Base-by-base conservation (phyloP, 2,329 filamentous ascomycete species). In the Oidium heveae region DNA sequence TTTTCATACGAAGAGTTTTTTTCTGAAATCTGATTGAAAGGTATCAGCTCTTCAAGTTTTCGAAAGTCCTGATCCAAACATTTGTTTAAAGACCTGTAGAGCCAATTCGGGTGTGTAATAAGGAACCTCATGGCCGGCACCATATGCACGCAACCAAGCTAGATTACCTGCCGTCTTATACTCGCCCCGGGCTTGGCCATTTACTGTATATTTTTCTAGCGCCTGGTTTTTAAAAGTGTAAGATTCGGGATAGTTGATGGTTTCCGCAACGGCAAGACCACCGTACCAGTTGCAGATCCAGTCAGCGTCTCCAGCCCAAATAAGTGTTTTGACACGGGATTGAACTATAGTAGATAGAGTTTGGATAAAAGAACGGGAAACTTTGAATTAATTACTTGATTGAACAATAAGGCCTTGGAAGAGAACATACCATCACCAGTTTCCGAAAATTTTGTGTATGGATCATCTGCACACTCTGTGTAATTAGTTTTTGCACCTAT, bases 241-340 rank as follows among this genome's bases (percentile, higher is more conserved):
- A 8, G 67, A 62, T 2, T 66, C 68, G 0, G 64, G 56, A 60
- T 69, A 76, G 13, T 67, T 63, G 24, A 77, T 65, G 0, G 67
- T 66, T 36, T 76, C 67, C 1, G 72, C 70, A 1, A 69, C 70
- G 12, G 63, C 66, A 6, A 72, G 66, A 34, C 67, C 70, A n/a
- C 75, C 75, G 33, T 72, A 65, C 71, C 74, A 77, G 63, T 77
- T 78, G 60, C 74, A 77, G 54, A 76, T 74, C 55, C 55, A 56
- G 22, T 79, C 75, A 2, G 74, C 70, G 55, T 77, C 75, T 36
- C 74, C 74, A 0, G 74, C 73, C 73, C 73, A 77, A 46, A 76
- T 64, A 2, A 76, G 60, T 0, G 73, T 70, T 22, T 66, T 68
- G 34, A 76, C 68, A 1, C 71, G 72, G 8, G 68, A 68, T 57